Conservation (phyloP, 768 basidiomycete species). For the Ramaria sp. region DNA sequence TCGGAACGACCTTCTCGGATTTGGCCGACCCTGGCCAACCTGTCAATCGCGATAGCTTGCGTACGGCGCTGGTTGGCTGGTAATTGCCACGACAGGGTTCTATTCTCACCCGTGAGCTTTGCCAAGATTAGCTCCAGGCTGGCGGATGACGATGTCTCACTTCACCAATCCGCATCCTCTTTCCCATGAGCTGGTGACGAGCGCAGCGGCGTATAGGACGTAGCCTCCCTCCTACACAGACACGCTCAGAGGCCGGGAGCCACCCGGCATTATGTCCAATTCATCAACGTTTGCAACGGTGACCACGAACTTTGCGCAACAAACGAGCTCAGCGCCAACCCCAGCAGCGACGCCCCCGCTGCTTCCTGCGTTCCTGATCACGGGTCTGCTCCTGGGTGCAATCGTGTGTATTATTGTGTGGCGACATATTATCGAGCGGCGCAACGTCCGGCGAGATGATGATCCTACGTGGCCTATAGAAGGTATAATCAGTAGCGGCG, state of each 20-base stretch:
- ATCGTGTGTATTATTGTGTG: constrained; percentile 23
- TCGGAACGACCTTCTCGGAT: no score
- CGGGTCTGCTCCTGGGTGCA: constrained; percentile 40
- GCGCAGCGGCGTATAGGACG: not conserved
- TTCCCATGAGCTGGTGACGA: not conserved
- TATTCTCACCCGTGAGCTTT: no score
- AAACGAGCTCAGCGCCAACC: not conserved
- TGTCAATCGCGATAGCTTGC: no score
- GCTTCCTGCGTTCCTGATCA: constrained; percentile 49
- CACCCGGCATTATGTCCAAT: constrained; percentile 17
- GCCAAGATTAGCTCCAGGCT: no score
- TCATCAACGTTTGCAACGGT: not conserved
- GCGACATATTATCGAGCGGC: constrained; percentile 4
- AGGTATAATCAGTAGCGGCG: not conserved
- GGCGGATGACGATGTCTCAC: not conserved
- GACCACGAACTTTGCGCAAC: not conserved
- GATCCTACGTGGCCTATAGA: not conserved
- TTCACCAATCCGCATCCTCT: not conserved
- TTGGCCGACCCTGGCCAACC: no score
- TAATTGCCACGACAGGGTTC: no score
- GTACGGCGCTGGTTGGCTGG: no score
- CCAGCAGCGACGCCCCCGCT: constrained; percentile 34
- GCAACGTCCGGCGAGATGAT: constrained; percentile 13
- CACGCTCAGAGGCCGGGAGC: constrained; percentile 15
- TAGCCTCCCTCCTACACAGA: not conserved